Conservation (phyloP, 371 early-diverging fungal species). For the Syncephalis plumigaleata region DNA sequence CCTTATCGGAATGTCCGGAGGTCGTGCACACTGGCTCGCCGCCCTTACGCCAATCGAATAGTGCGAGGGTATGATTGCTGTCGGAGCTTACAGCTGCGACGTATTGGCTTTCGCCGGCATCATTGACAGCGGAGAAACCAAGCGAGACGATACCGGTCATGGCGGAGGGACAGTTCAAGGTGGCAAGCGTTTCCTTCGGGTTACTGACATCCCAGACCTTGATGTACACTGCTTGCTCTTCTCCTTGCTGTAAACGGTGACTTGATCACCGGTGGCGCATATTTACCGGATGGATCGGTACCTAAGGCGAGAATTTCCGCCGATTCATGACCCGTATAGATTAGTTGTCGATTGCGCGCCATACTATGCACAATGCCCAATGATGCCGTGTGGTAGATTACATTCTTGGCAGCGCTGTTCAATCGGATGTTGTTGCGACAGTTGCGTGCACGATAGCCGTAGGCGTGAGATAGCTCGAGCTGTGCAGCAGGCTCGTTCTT, state of each 20-base stretch:
- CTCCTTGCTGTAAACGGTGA: not conserved
- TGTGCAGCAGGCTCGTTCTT: not conserved
- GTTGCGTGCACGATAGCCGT: constrained; percentile 1
- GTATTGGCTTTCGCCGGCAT: not conserved
- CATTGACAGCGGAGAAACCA: not conserved
- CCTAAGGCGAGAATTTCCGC: not conserved
- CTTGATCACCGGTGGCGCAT: not conserved
- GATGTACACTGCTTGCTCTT: not conserved
- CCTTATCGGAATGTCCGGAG: not conserved
- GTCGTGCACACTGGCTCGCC: not conserved
- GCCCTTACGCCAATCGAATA: not conserved
- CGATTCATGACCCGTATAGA: not conserved
- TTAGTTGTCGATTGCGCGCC: not conserved
- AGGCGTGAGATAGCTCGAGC: not conserved
- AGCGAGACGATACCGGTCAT: not conserved
- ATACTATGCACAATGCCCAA: not conserved
- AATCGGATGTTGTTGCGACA: not conserved
- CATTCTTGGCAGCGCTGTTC: not conserved
- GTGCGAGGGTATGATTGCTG: not conserved
- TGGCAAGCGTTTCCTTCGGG: not conserved
- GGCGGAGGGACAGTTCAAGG: not conserved
- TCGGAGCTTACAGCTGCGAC: not conserved
- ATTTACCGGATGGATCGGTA: not conserved
- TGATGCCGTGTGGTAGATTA: not conserved
- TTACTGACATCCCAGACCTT: not conserved